These are phyloP conservation scores for Cicer chorassanicum DNA, from an alignment of 306 rosid species.

Conservation along the genomic window DNA sequence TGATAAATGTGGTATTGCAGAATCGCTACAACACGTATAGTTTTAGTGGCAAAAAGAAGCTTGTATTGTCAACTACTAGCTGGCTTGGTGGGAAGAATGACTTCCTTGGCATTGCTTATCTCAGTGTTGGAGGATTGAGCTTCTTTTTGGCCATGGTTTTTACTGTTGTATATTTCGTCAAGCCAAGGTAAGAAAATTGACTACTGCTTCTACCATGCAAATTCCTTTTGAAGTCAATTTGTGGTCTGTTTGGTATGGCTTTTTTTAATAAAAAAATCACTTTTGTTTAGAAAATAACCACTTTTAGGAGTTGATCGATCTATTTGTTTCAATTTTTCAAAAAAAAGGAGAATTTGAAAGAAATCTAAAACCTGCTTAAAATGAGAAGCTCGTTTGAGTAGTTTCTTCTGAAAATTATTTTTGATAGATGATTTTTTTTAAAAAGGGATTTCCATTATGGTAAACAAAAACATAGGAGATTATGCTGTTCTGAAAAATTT, in stretches of 20 bases:
- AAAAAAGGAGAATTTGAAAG: no score
- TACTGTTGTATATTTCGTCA: slow-evolving; percentile 75
- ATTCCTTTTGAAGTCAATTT: neutral
- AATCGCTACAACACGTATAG: slow-evolving; percentile 77
- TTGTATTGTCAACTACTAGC: slow-evolving; percentile 76
- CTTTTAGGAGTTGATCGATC: no score
- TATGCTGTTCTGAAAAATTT: no score
- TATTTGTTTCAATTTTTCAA: no score
- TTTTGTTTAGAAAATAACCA: no score
- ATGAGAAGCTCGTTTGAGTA: no score
- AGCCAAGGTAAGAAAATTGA: slow-evolving; percentile 76
- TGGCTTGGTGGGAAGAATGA: slow-evolving; percentile 91
- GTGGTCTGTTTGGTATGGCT: neutral
- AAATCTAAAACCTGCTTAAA: no score
- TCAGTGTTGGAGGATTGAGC: slow-evolving; percentile 91
- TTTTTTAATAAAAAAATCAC: no score
- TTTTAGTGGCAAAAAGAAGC: slow-evolving; percentile 79
- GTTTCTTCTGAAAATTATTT: no score
- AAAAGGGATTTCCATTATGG: no score
- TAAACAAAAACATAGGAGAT: no score
- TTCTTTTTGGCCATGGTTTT: slow-evolving; percentile 83
- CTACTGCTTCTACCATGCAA: neutral
- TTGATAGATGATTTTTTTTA: no score
- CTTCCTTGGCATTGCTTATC: slow-evolving; percentile 88
- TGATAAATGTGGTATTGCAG: slow-evolving; percentile 51